These are phyloP conservation scores for Fraxinus baroniana DNA, from an alignment of 305 asterid species.

Conservation along the genomic window DNA sequence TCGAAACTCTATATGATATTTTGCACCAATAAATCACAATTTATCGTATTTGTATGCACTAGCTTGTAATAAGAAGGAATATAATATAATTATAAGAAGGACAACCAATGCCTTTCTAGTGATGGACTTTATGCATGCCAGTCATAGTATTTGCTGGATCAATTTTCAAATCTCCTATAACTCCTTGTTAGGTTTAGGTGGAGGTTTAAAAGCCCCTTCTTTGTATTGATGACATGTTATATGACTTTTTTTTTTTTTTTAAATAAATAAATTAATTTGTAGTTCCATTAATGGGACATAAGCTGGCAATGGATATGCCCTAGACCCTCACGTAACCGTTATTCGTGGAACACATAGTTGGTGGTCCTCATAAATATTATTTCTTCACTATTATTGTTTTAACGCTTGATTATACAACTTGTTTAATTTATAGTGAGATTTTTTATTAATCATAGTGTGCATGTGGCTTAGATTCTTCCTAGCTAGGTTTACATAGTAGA, in stretches of 20 bases:
- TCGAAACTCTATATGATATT: neutral
- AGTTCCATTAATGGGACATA: neutral
- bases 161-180: neutral
- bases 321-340: neutral
- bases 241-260: neutral
- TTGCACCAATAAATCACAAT: neutral
- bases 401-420: neutral
- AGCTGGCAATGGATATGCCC: constrained; percentile 22
- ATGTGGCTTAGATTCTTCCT: constrained; percentile 35
- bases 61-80: too few relatives aligned
- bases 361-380: constrained; percentile 1
- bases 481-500: constrained; percentile 5
- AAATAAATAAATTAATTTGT: neutral
- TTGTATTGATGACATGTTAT: neutral
- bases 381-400: neutral
- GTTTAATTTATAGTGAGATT: neutral
- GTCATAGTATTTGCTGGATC: neutral
- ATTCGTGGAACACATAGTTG: neutral
- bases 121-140: neutral
- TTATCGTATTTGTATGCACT: too few relatives aligned
- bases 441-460: constrained; percentile 11
- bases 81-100: neutral
- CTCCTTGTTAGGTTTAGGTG: neutral
- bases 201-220: neutral
- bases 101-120: neutral